phyloP scores from a whole-genome alignment of 179 eudicot species.

The Beta lomatogona region DNA sequence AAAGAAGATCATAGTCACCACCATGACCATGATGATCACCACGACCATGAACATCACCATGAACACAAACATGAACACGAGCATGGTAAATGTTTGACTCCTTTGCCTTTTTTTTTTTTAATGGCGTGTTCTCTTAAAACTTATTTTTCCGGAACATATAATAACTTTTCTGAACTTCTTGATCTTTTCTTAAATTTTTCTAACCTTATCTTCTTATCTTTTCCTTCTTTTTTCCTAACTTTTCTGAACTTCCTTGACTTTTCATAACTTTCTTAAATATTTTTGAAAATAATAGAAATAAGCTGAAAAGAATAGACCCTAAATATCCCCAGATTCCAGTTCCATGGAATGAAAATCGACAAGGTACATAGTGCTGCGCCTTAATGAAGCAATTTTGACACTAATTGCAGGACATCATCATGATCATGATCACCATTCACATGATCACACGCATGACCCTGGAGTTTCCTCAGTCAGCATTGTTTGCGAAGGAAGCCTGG shows the following conservation, averaged over 20 bases:
- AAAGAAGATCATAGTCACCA: slow-evolving; percentile 73
- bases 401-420: slow-evolving; percentile 70
- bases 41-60: slow-evolving; percentile 50
- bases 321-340: background rate
- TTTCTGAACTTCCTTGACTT: no score
- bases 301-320: no score
- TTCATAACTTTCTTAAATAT: no score
- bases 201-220: no score
- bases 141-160: no score
- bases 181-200: no score
- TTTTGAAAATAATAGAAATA: no score
- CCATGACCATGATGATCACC: slow-evolving; percentile 35
- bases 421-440: slow-evolving; percentile 71
- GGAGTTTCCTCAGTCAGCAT: slow-evolving; percentile 92
- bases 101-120: background rate
- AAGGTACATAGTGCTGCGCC: background rate
- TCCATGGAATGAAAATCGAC: background rate
- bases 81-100: slow-evolving; percentile 45
- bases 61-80: slow-evolving; percentile 64
- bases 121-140: background rate
- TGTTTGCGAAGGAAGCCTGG: slow-evolving; percentile 97
- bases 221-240: no score
- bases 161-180: no score
- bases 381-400: slow-evolving; percentile 10
- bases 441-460: slow-evolving; percentile 94